These are phyloP conservation scores for Dictyostelium firmibasis DNA, from an alignment of 78 protist genomes.

Conservation along the genomic window DNA sequence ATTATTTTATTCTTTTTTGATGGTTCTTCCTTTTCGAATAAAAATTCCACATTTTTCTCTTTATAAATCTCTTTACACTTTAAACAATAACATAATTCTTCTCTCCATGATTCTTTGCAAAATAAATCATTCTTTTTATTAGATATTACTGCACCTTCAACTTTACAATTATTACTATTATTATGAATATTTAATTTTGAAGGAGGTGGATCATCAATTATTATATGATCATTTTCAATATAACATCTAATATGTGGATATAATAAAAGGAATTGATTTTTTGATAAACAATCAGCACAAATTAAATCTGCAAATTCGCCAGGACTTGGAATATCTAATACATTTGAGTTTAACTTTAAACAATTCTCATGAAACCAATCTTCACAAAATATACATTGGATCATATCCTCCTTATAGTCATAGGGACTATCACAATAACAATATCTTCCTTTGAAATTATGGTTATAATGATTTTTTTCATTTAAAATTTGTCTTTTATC, in stretches of 20 bases:
- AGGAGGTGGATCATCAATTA: background rate
- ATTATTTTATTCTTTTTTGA: background rate
- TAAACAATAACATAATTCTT: slow-evolving; percentile 48
- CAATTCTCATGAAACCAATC: slow-evolving; percentile 80
- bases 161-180: background rate
- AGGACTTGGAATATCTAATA: slow-evolving; percentile 18
- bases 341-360: slow-evolving; percentile 62
- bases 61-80: slow-evolving; percentile 26
- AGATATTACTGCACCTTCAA: background rate
- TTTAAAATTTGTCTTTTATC: slow-evolving; percentile 7
- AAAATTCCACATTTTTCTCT: slow-evolving; percentile 5
- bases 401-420: slow-evolving; percentile 65
- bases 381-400: slow-evolving; percentile 68
- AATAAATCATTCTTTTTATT: slow-evolving; percentile 8
- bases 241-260: slow-evolving; percentile 25
- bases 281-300: slow-evolving; percentile 23
- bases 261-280: slow-evolving; percentile 9
- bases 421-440: slow-evolving; percentile 73
- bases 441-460: slow-evolving; percentile 69
- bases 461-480: slow-evolving; percentile 59
- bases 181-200: background rate
- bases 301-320: slow-evolving; percentile 46
- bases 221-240: background rate
- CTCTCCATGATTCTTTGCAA: slow-evolving; percentile 69
- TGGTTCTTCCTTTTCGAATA: slow-evolving; percentile 7